Base-by-base conservation (phyloP, 176 grass and related monocot species). In the Aegilops umbellulata region DNA sequence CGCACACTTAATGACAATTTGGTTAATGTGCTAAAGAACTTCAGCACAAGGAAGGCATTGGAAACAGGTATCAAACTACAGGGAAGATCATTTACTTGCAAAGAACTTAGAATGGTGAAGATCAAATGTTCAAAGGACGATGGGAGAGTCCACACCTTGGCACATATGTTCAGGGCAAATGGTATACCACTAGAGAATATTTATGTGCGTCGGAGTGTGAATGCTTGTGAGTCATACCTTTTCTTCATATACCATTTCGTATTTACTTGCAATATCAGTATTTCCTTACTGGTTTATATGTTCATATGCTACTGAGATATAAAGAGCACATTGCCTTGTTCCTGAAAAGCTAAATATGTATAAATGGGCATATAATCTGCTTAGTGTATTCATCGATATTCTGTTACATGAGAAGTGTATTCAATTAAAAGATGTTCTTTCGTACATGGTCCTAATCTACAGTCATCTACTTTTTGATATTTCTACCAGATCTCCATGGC, bases 111-210 rank as follows among this genome's bases (percentile, higher is more conserved):
- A 57, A 60, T 86, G 34, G 84, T 79, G 24, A 86, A 70, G 62
- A 79, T 86, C 11, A 78, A 78, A 78, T 78, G 83, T 25, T 85
- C 10, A 5, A 68, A 85, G 64, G n/a, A 78, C 41, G 83, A 78
- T 20, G 3, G 0, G 0, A 77, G 29, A 74, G 61, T 85, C 22
- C 83, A 85, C 66, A 26, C 11, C 8, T 39, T 85, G 62, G 83
- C 61, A 49, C 22, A 85, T 4, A 13, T 85, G 61, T 85, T 85
- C 62, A 55, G 22, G 22, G 73, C 8, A 26, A 85, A 85, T 77
- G 73, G 73, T 17, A 3, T 85, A 22, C 10, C 73, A 3, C 22
- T 77, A 27, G 61, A 85, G 27, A 77, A 77, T n/a, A 67, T 85
- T 55, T 85, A 39, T 36, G 73, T 85, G 4, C 83, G 14, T 35